Conservation (phyloP, 192 early-diverging fungal species). For the Coemansia sp. region DNA sequence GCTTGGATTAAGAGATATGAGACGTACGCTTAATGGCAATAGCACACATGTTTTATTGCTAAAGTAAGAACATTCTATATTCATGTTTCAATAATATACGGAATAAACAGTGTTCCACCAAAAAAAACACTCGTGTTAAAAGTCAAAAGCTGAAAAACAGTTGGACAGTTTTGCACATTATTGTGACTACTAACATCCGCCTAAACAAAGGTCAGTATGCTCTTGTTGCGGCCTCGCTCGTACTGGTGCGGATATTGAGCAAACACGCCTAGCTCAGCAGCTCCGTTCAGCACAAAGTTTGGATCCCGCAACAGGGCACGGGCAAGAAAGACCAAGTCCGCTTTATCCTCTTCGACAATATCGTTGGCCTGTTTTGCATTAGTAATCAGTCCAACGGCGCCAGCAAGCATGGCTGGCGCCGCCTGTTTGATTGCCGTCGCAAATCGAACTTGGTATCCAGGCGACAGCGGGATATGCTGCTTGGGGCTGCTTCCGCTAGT, state of each 20-base stretch:
- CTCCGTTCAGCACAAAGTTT: conserved; percentile 69
- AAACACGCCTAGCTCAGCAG: conserved; percentile 65
- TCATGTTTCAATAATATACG: not conserved
- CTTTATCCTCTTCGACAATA: conserved; percentile 63
- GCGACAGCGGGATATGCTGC: conserved; percentile 56
- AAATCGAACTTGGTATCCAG: conserved; percentile 74
- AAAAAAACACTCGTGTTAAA: too few relatives aligned
- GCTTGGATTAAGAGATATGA: too few relatives aligned
- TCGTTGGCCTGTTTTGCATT: conserved; percentile 68
- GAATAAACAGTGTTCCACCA: not conserved
- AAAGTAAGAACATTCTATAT: not conserved
- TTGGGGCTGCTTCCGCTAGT: conserved; percentile 69
- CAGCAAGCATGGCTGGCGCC: conserved; percentile 60
- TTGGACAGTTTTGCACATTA: too few relatives aligned
- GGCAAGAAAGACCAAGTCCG: conserved; percentile 76
- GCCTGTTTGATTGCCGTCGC: conserved; percentile 63
- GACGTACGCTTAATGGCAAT: not conserved
- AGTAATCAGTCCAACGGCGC: conserved; percentile 75
- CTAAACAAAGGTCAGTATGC: conserved; percentile 31
- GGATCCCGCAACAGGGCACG: conserved; percentile 73
- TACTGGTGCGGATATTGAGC: conserved; percentile 71
- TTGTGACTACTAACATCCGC: not conserved
- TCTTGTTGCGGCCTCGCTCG: conserved; percentile 49
- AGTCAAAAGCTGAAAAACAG: too few relatives aligned
- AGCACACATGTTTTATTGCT: not conserved